Conservation (phyloP, 2,329 filamentous ascomycete species). For the Phoma sp. region DNA sequence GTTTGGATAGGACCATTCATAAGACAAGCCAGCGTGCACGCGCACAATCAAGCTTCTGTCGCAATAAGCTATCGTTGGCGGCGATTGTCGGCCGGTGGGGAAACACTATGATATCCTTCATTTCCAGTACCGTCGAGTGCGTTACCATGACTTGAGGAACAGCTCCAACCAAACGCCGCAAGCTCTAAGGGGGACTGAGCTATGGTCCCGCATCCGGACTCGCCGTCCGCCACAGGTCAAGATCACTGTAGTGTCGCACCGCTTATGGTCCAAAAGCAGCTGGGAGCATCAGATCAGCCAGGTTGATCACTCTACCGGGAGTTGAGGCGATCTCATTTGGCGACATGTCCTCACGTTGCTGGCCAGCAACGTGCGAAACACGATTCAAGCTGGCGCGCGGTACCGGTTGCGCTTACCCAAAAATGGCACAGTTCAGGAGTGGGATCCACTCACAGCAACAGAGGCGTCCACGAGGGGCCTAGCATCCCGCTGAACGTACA, state of each 20-base stretch:
- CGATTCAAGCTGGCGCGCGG: constrained; percentile 30
- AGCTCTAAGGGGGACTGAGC: constrained; percentile 1
- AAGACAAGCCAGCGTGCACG: constrained; percentile 38
- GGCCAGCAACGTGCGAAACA: constrained; percentile 21
- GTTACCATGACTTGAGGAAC: constrained; percentile 14
- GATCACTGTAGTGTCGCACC: constrained; percentile 5
- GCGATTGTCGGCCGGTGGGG: constrained; percentile 27
- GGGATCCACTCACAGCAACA: constrained; percentile 15
- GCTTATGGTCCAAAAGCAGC: constrained; percentile 10
- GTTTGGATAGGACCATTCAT: constrained; percentile 29
- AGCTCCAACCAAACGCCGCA: constrained; percentile 1
- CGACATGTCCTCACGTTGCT: constrained; percentile 20
- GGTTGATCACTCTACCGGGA: constrained; percentile 18
- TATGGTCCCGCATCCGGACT: background rate
- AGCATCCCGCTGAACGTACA: constrained; percentile 14
- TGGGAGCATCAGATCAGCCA: constrained; percentile 13
- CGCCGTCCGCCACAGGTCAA: constrained; percentile 5
- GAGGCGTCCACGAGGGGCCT: constrained; percentile 11
- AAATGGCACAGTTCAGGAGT: constrained; percentile 16
- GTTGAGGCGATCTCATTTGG: constrained; percentile 23
- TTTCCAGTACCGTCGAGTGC: constrained; percentile 28
- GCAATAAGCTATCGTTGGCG: constrained; percentile 34
- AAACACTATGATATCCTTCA: constrained; percentile 34
- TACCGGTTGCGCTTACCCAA: constrained; percentile 15
- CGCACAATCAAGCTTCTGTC: constrained; percentile 31